Evolutionary conservation across 305 asterid species (phyloP).

Genomic region (Fraxinus paxiana): DNA sequence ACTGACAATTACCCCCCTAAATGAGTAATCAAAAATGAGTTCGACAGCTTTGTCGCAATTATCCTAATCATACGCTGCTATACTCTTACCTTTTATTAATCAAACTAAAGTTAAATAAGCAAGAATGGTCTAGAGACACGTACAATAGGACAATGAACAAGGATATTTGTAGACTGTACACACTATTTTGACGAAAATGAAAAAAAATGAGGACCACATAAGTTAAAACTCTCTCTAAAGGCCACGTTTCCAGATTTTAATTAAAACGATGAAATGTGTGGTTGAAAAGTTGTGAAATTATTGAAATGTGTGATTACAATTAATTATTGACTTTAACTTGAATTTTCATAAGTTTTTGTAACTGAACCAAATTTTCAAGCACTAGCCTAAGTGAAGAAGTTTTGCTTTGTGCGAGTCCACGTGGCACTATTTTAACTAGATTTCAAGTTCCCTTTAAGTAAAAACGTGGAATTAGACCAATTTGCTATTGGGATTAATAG

Average conservation of each 20-base stretch:
- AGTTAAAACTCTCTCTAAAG: neutral
- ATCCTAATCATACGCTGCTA: constrained; percentile 14
- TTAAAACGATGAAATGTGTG: too few species aligned
- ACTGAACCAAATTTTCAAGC: neutral
- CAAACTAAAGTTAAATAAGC: neutral
- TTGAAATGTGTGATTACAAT: too few species aligned
- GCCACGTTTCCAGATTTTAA: neutral
- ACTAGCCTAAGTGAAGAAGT: too few species aligned
- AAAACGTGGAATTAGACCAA: too few species aligned
- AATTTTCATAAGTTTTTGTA: too few species aligned
- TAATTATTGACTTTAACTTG: too few species aligned
- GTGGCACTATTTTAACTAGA: neutral
- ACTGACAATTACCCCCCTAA: constrained; percentile 16
- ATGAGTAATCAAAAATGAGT: constrained; percentile 4
- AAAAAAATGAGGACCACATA: neutral
- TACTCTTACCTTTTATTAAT: neutral
- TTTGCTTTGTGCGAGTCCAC: neutral
- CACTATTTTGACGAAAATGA: neutral
- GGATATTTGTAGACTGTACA: neutral
- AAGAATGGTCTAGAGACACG: constrained; percentile 8
- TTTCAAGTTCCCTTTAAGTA: neutral
- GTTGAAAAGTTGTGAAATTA: too few species aligned
- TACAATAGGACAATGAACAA: neutral
- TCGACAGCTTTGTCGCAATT: constrained; percentile 22
- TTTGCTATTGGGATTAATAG: neutral